A percentile compares a stretch with the other conserved stretches of the same genome.
phyloP scores from a whole-genome alignment of 2,329 filamentous ascomycete genomes.

The Claviceps quebecensis region DNA sequence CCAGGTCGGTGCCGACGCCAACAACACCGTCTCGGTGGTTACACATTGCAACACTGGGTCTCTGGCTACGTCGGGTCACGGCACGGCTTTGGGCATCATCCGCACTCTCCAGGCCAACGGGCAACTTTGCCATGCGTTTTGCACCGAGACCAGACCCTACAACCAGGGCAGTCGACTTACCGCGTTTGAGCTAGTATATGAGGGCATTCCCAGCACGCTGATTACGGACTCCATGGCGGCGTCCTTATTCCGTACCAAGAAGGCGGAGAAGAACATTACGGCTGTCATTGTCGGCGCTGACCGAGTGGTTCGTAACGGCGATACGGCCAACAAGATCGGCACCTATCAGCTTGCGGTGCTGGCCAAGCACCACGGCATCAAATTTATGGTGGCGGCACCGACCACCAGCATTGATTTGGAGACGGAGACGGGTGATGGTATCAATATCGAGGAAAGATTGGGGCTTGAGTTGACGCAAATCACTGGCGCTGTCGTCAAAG shows the following conservation, averaged over 20 bases:
- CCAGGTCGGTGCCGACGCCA: constrained; percentile 35
- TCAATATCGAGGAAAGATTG: constrained; percentile 82
- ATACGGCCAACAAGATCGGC: constrained; percentile 97
- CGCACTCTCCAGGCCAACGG: constrained; percentile 58
- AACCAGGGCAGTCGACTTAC: constrained; percentile 94
- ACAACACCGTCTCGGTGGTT: constrained; percentile 56
- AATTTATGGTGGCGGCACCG: constrained; percentile 89
- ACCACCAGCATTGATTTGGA: constrained; percentile 84
- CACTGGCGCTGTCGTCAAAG: constrained; percentile 56
- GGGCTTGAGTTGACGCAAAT: constrained; percentile 72
- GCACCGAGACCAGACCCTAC: constrained; percentile 92
- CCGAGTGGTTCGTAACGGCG: constrained; percentile 87
- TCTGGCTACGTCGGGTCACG: constrained; percentile 92
- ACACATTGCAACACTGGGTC: constrained; percentile 98
- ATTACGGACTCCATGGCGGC: constrained; percentile 96
- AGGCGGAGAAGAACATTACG: constrained; percentile 52
- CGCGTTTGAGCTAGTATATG: constrained; percentile 91
- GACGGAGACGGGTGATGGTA: constrained; percentile 63
- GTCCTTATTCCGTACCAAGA: constrained; percentile 56
- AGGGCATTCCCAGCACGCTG: constrained; percentile 78
- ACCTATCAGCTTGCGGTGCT: constrained; percentile 90
- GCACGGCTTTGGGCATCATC: constrained; percentile 88
- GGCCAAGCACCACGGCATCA: constrained; percentile 74
- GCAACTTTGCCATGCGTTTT: constrained; percentile 71
- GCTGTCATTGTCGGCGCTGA: constrained; percentile 93